Evolutionary conservation across 495 filamentous ascomycete species (phyloP).

Genomic region (Bombardia bombarda): DNA sequence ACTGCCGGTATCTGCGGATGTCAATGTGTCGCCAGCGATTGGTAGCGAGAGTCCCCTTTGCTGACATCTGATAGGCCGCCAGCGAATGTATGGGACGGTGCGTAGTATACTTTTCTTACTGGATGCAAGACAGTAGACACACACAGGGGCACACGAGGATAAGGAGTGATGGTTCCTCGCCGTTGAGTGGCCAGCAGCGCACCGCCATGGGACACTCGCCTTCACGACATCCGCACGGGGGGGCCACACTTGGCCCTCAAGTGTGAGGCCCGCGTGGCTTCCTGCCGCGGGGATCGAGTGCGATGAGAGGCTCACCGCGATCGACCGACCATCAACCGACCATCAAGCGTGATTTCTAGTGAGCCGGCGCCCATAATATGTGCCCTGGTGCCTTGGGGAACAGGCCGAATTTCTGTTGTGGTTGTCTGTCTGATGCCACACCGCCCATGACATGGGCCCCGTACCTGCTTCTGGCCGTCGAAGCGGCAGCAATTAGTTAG

Average conservation of each 20-base stretch:
- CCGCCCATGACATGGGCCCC: background rate
- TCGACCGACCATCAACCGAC: too few species aligned
- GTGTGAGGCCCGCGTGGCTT: background rate
- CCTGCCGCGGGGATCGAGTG: background rate
- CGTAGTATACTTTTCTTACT: too few species aligned
- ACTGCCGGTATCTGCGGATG: slow-evolving; percentile 4
- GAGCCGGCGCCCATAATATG: background rate
- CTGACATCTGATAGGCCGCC: background rate
- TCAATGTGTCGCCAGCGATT: background rate
- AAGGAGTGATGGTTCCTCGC: too few species aligned
- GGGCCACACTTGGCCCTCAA: background rate
- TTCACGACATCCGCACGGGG: background rate
- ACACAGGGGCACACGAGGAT: too few species aligned
- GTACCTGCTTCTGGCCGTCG: slow-evolving; percentile 2
- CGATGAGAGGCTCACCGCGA: background rate
- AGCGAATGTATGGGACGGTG: too few species aligned
- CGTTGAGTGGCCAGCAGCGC: too few species aligned
- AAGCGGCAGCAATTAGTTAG: background rate
- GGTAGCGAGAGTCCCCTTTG: background rate
- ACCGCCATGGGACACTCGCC: too few species aligned
- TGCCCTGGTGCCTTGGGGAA: background rate
- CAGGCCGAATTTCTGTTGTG: too few species aligned
- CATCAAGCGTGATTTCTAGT: too few species aligned
- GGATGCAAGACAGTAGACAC: too few species aligned
- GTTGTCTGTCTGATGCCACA: slow-evolving; percentile 2